A percentile compares a stretch with the other conserved stretches of the same genome.
phyloP scores from a whole-genome alignment of 2,329 filamentous ascomycete genomes.

The Trichoderma sp. region DNA sequence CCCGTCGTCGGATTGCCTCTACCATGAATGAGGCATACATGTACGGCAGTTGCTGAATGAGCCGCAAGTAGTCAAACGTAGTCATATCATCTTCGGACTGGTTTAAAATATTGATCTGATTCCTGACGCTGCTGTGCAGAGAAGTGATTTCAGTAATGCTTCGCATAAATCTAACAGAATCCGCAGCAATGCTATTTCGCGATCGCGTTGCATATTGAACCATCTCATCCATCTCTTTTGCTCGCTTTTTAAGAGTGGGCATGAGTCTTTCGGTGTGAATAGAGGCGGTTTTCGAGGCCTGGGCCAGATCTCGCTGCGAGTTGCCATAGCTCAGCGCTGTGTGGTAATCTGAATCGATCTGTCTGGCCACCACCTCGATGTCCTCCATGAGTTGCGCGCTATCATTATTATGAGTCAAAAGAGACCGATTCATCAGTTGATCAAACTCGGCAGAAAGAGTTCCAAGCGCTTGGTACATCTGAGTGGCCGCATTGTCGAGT shows the following conservation, averaged over 20 bases:
- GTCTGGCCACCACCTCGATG: conserved; percentile 82
- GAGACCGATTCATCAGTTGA: conserved; percentile 57
- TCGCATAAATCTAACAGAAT: conserved; percentile 76
- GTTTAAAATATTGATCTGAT: conserved; percentile 71
- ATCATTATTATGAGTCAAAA: conserved; percentile 63
- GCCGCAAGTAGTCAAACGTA: conserved; percentile 77
- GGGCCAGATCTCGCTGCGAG: conserved; percentile 62
- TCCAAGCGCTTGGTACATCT: conserved; percentile 65
- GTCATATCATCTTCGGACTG: conserved; percentile 75
- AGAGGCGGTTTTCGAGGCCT: conserved; percentile 66
- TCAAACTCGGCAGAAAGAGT: conserved; percentile 66
- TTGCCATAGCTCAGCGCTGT: conserved; percentile 71
- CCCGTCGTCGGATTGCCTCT: conserved; percentile 81
- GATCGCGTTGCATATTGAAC: conserved; percentile 62
- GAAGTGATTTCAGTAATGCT: conserved; percentile 80
- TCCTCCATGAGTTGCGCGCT: conserved; percentile 75
- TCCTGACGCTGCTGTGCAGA: conserved; percentile 71
- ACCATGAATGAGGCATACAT: conserved; percentile 88
- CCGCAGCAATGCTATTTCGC: conserved; percentile 68
- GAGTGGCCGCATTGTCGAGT: conserved; percentile 62
- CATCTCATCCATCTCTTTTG: conserved; percentile 65
- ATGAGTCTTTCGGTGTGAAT: conserved; percentile 66
- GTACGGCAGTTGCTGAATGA: conserved; percentile 81
- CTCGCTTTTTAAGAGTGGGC: conserved; percentile 60
- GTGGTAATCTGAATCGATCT: conserved; percentile 85